These are phyloP conservation scores for Scheffersomyces ergatensis DNA, from an alignment of 805 yeast species.

Conservation along the genomic window DNA sequence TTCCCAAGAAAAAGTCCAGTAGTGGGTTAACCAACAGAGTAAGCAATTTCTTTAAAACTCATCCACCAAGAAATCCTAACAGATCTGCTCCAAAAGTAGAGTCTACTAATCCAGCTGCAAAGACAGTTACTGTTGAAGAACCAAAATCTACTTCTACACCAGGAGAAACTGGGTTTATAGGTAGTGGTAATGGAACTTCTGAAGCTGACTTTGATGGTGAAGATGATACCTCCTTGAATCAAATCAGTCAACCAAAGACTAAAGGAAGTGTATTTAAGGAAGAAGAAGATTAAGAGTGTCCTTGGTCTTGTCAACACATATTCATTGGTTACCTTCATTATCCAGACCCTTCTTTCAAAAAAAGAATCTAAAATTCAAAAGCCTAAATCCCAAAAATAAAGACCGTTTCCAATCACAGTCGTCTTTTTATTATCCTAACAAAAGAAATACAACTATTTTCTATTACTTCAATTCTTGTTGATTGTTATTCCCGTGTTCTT, in stretches of 20 bases:
- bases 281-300: constrained; percentile 21
- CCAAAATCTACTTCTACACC: background rate
- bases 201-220: background rate
- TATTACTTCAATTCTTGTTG: no score
- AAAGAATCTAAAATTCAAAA: no score
- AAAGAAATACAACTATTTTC: no score
- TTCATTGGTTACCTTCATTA: no score
- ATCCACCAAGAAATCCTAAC: background rate
- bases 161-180: background rate
- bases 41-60: constrained; percentile 9
- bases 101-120: background rate
- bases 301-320: no score
- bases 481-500: no score
- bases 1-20: constrained; percentile 9
- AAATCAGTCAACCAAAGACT: constrained; percentile 20
- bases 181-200: constrained; percentile 1
- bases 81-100: background rate
- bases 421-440: no score
- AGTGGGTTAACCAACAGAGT: constrained; percentile 17
- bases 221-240: background rate
- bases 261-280: constrained; percentile 41
- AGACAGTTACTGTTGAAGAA: constrained; percentile 2
- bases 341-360: no score
- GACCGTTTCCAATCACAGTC: no score
- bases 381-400: no score